A percentile compares a stretch with the other conserved stretches of the same genome.
Evolutionary conservation across 2,329 filamentous ascomycete species (phyloP).

Genomic region (Microdochium nivale): DNA sequence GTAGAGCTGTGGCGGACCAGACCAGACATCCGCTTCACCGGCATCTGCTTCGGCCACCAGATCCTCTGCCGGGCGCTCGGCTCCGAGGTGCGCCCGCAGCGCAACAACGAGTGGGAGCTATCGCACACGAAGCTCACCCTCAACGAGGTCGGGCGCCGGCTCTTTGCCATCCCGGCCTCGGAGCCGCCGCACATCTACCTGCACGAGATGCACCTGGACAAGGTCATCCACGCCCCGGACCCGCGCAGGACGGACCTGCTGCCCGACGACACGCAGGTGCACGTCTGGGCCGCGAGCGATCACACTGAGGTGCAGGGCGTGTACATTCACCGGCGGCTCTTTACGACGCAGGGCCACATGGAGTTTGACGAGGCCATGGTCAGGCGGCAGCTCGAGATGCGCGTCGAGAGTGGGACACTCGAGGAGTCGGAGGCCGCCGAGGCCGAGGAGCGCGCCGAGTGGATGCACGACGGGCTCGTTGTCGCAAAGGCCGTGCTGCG

Average conservation of each 20-base stretch:
- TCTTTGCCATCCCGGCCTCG: slow-evolving; percentile 46
- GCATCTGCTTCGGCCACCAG: slow-evolving; percentile 78
- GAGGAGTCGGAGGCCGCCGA: slow-evolving; percentile 54
- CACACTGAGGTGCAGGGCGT: slow-evolving; percentile 66
- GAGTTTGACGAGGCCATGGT: slow-evolving; percentile 68
- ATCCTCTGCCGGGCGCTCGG: slow-evolving; percentile 65
- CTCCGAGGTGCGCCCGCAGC: slow-evolving; percentile 55
- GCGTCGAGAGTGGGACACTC: slow-evolving; percentile 51
- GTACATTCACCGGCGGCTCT: slow-evolving; percentile 55
- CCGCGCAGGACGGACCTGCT: slow-evolving; percentile 35
- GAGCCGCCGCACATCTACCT: slow-evolving; percentile 42
- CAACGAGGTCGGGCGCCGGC: slow-evolving; percentile 53
- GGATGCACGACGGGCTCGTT: slow-evolving; percentile 61
- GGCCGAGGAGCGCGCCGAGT: slow-evolving; percentile 50
- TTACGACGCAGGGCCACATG: slow-evolving; percentile 72
- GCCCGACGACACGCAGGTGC: slow-evolving; percentile 28
- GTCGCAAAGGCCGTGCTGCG: slow-evolving; percentile 60
- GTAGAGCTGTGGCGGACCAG: slow-evolving; percentile 39
- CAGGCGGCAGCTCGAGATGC: slow-evolving; percentile 49
- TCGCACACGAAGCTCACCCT: slow-evolving; percentile 58
- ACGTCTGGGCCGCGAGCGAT: slow-evolving; percentile 53
- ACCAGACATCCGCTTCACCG: slow-evolving; percentile 52
- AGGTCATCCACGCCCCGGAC: slow-evolving; percentile 53
- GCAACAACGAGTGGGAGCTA: slow-evolving; percentile 62
- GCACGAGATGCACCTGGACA: slow-evolving; percentile 76